These are phyloP conservation scores for Prunus mume DNA, from an alignment of 306 rosid genomes.

Conservation along the genomic window DNA sequence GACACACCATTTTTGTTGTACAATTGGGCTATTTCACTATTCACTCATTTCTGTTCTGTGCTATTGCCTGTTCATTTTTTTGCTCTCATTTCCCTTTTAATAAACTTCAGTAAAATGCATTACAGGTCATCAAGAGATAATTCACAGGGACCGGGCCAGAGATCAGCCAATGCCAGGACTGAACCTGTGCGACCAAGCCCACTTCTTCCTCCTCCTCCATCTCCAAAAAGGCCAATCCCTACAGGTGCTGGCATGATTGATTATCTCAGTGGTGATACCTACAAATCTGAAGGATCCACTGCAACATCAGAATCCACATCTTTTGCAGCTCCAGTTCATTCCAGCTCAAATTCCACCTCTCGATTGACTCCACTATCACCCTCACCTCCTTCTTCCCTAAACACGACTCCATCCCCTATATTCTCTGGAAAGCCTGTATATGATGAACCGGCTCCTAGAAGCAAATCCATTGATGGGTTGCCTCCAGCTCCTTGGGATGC, in stretches of 20 bases:
- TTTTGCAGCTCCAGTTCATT: conserved; percentile 34
- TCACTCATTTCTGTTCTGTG: neutral
- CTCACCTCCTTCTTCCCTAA: conserved; percentile 36
- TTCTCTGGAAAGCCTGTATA: conserved; percentile 50
- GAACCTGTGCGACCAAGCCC: conserved; percentile 45
- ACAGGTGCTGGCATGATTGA: conserved; percentile 60
- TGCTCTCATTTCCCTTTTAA: neutral
- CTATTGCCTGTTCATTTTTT: conserved; percentile 5
- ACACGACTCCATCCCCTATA: conserved; percentile 41
- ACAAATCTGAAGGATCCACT: conserved; percentile 52
- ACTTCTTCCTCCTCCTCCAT: conserved; percentile 81
- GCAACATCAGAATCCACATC: conserved; percentile 45
- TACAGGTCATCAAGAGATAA: conserved; percentile 72
- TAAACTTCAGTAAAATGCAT: conserved; percentile 14
- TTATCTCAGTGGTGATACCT: conserved; percentile 87
- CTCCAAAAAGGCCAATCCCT: conserved; percentile 62
- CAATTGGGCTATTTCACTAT: neutral
- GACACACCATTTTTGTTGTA: neutral
- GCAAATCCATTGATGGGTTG: conserved; percentile 53
- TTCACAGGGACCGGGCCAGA: conserved; percentile 39
- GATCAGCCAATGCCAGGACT: conserved; percentile 47
- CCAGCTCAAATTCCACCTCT: conserved; percentile 41
- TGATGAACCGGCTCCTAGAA: conserved; percentile 58
- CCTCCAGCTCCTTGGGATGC: conserved; percentile 75
- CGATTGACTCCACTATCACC: conserved; percentile 37